Evolutionary conservation across 2,329 filamentous ascomycete species (phyloP).

Genomic region (Aspergillus nomiae): DNA sequence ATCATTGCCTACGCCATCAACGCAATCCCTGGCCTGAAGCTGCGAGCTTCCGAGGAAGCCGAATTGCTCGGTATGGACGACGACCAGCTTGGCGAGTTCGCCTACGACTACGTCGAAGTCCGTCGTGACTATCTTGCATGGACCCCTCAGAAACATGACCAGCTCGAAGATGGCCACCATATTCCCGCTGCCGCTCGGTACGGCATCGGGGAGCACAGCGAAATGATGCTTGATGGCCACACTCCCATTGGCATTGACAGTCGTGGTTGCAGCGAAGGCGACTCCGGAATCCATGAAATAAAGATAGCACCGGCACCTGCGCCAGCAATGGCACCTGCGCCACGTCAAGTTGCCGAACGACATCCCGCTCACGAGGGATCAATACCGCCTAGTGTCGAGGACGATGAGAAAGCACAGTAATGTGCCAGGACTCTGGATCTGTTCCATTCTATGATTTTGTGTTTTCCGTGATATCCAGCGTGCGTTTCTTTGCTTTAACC

Average conservation of each 20-base stretch:
- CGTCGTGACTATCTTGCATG: slow-evolving; percentile 54
- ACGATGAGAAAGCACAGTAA: slow-evolving; percentile 27
- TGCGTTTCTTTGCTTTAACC: slow-evolving; percentile 16
- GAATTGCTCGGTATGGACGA: slow-evolving; percentile 67
- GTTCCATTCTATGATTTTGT: neutral
- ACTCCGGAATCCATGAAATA: slow-evolving; percentile 33
- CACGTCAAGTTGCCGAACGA: slow-evolving; percentile 33
- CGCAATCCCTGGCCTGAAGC: slow-evolving; percentile 68
- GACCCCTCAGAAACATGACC: slow-evolving; percentile 49
- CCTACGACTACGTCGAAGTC: slow-evolving; percentile 56
- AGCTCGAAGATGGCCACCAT: slow-evolving; percentile 51
- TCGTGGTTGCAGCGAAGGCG: slow-evolving; percentile 32
- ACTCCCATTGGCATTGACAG: slow-evolving; percentile 35
- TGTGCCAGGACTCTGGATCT: neutral
- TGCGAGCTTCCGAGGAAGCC: slow-evolving; percentile 67
- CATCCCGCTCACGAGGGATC: slow-evolving; percentile 20
- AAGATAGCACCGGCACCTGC: slow-evolving; percentile 28
- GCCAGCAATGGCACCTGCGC: slow-evolving; percentile 21
- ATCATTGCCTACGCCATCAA: slow-evolving; percentile 72
- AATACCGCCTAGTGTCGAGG: slow-evolving; percentile 16
- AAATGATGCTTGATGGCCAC: slow-evolving; percentile 62
- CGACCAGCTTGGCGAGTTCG: slow-evolving; percentile 54
- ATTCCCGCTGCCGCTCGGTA: slow-evolving; percentile 62
- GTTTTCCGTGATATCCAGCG: slow-evolving; percentile 14
- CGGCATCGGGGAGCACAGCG: slow-evolving; percentile 61